These are phyloP conservation scores for Paramyrothecium sp. DNA, from an alignment of 2,329 filamentous ascomycete genomes.

Conservation along the genomic window DNA sequence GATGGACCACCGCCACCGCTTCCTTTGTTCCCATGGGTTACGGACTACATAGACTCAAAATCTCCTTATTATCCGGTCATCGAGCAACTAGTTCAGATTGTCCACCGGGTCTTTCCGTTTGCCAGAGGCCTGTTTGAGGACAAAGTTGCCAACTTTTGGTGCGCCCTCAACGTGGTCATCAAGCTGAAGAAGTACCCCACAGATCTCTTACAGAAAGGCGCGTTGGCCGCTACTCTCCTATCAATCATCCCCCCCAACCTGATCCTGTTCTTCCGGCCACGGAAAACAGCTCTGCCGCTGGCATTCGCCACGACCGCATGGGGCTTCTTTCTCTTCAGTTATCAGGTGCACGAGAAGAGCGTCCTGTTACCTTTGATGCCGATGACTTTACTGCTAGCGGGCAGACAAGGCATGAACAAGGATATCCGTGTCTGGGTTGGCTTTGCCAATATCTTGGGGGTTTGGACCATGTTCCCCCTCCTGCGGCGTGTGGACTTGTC, in stretches of 20 bases:
- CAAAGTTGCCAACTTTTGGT: slow-evolving; percentile 99
- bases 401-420: slow-evolving; percentile 73
- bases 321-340: slow-evolving; percentile 97
- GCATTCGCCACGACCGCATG: slow-evolving; percentile 84
- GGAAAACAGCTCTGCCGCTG: slow-evolving; percentile 73
- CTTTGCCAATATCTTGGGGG: slow-evolving; percentile 87
- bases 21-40: slow-evolving; percentile 59
- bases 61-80: slow-evolving; percentile 72
- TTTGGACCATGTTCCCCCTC: slow-evolving; percentile 92
- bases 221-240: slow-evolving; percentile 70
- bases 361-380: slow-evolving; percentile 88
- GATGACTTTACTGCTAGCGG: slow-evolving; percentile 84
- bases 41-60: slow-evolving; percentile 57
- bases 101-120: slow-evolving; percentile 95
- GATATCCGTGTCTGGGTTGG: slow-evolving; percentile 85
- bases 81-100: slow-evolving; percentile 76
- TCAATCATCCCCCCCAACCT: slow-evolving; percentile 78
- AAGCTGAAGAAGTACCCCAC: slow-evolving; percentile 78
- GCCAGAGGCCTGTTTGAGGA: slow-evolving; percentile 95
- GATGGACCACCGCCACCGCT: slow-evolving; percentile 60
- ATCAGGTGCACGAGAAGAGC: slow-evolving; percentile 98
- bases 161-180: slow-evolving; percentile 82
- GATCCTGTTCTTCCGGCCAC: slow-evolving; percentile 76
- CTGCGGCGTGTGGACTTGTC: slow-evolving; percentile 80
- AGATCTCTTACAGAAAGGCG: slow-evolving; percentile 70